These are phyloP conservation scores for Eimeria necatrix DNA, from an alignment of 169 alveolate species.

Conservation along the genomic window DNA sequence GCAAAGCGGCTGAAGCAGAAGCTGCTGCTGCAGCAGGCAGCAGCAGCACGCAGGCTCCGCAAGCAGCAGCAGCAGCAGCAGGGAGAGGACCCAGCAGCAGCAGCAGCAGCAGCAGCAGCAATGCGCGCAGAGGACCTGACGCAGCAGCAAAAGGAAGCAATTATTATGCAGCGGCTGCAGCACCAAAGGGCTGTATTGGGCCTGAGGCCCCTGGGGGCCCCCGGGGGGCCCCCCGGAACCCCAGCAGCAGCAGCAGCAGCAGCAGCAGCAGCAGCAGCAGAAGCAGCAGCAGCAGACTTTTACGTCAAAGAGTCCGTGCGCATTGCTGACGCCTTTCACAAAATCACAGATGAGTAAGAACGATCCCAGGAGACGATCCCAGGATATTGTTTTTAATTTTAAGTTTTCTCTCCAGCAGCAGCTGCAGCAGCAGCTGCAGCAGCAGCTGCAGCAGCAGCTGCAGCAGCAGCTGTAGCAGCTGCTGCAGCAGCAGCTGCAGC, in stretches of 20 bases:
- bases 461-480: too few relatives aligned
- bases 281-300: not conserved
- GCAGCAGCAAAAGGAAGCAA: not conserved
- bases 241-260: not conserved
- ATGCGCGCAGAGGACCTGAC: not conserved
- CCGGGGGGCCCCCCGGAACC: not conserved
- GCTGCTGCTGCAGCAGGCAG: not conserved
- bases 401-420: too few relatives aligned
- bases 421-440: too few relatives aligned
- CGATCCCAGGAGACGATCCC: too few relatives aligned
- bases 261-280: too few relatives aligned
- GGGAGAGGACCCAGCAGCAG: not conserved
- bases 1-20: not conserved
- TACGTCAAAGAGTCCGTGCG: not conserved
- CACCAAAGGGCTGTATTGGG: not conserved
- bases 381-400: too few relatives aligned
- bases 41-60: not conserved
- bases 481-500: too few relatives aligned
- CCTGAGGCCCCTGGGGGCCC: not conserved
- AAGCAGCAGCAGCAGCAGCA: not conserved
- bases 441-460: too few relatives aligned
- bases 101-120: conserved; percentile 1
- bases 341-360: not conserved
- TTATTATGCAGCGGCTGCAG: not conserved
- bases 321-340: not conserved